These are phyloP conservation scores for Magnaporthiopsis rhizophila DNA, from an alignment of 2,329 filamentous ascomycete genomes.

Conservation along the genomic window DNA sequence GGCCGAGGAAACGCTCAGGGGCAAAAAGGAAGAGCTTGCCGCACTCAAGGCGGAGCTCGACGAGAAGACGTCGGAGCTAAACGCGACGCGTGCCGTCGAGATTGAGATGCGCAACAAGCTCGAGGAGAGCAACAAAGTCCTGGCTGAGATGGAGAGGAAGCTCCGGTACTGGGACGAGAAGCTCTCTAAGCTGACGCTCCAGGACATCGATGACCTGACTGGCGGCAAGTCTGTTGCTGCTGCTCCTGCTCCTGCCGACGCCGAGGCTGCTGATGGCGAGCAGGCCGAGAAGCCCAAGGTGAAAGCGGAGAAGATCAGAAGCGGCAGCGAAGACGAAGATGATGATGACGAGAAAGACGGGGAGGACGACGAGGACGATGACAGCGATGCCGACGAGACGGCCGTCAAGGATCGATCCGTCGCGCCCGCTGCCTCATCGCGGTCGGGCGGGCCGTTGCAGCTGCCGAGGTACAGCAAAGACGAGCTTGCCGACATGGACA, in stretches of 20 bases:
- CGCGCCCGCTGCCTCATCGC: background rate
- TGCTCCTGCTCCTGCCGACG: slow-evolving; percentile 10
- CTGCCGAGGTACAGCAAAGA: slow-evolving; percentile 72
- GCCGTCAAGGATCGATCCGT: slow-evolving; percentile 19
- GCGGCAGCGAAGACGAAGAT: slow-evolving; percentile 1
- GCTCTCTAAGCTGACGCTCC: slow-evolving; percentile 71
- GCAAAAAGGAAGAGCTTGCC: slow-evolving; percentile 73
- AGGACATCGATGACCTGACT: slow-evolving; percentile 65
- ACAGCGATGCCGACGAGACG: slow-evolving; percentile 17
- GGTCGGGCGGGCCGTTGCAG: slow-evolving; percentile 29
- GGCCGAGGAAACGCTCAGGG: slow-evolving; percentile 67
- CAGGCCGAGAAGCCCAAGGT: slow-evolving; percentile 14
- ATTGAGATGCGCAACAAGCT: slow-evolving; percentile 99
- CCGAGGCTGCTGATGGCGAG: slow-evolving; percentile 15
- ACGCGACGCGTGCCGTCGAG: slow-evolving; percentile 79
- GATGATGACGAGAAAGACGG: slow-evolving; percentile 23
- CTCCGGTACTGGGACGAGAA: slow-evolving; percentile 86
- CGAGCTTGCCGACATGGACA: slow-evolving; percentile 59
- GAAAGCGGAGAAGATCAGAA: background rate
- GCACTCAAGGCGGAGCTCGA: slow-evolving; percentile 79
- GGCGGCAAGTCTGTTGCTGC: slow-evolving; percentile 17
- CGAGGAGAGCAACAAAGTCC: slow-evolving; percentile 87
- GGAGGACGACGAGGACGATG: slow-evolving; percentile 22
- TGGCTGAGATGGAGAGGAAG: slow-evolving; percentile 78
- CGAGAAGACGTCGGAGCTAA: slow-evolving; percentile 75